These are phyloP conservation scores for Fusarium albosuccineum DNA, from an alignment of 2,329 filamentous ascomycete species.

Conservation along the genomic window DNA sequence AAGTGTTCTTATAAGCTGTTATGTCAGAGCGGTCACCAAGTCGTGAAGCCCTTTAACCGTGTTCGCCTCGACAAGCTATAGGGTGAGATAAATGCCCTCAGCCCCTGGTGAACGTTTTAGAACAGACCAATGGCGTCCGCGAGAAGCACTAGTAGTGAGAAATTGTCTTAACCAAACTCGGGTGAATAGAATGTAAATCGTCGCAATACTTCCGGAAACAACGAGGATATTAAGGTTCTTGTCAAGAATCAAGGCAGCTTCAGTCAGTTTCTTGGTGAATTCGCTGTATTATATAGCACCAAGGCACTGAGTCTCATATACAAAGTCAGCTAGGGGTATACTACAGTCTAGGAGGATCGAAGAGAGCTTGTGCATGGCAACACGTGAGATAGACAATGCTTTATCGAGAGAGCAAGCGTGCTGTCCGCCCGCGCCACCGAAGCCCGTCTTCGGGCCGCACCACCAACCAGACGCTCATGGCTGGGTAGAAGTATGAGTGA, in stretches of 20 bases:
- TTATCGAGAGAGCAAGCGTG: slow-evolving; percentile 57
- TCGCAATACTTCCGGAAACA: slow-evolving; percentile 56
- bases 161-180: no score
- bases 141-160: no score
- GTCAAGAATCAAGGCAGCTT: slow-evolving; percentile 65
- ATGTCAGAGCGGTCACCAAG: no score
- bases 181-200: slow-evolving; percentile 35
- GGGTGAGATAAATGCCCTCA: no score
- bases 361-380: slow-evolving; percentile 59
- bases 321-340: slow-evolving; percentile 58
- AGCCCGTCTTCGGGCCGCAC: slow-evolving; percentile 56
- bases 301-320: slow-evolving; percentile 53
- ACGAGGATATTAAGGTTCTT: slow-evolving; percentile 81
- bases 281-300: slow-evolving; percentile 46
- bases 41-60: no score
- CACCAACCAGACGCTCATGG: slow-evolving; percentile 60
- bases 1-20: no score
- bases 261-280: slow-evolving; percentile 28
- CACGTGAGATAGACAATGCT: slow-evolving; percentile 54
- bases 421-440: slow-evolving; percentile 54
- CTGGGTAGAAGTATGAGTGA: slow-evolving; percentile 74
- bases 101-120: no score
- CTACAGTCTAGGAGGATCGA: slow-evolving; percentile 60
- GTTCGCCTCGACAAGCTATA: no score
- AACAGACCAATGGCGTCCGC: no score